Evolutionary conservation across 2,329 filamentous ascomycete species (phyloP), one percentile per base, ranked within the genome.

Genomic region (Cryphonectria naterciae): DNA sequence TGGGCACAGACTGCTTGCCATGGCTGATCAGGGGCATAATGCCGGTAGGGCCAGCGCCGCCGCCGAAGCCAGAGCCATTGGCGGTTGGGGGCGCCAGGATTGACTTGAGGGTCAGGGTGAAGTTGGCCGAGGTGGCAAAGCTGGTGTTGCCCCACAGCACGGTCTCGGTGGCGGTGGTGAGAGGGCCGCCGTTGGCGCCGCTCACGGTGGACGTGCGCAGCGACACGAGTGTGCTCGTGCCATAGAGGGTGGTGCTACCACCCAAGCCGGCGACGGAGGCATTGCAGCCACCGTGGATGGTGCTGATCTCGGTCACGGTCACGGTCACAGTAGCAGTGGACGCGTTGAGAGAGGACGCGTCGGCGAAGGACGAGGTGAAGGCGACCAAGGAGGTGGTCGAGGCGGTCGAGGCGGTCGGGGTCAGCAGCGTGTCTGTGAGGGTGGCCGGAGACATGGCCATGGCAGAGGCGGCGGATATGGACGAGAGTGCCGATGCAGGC

Each of bases 1-100:
- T 72, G 46, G 77, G 79, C 70, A 78, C 76, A 2, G 77, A 77
- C 76, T 80, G 81, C 70, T 73, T 76, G 4, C 76, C 78, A 39
- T 75, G 77, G 37, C 81, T 82, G 64, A 78, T 74, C 64, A 79
- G 73, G 67, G 80, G 71, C 41, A 78, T 76, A 41, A 52, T 39
- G 19, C 67, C 58, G 22, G 69, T 68, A 62, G 73, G 43, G 46
- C 67, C 74, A 39, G 73, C 69, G 13, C 72, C 73, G 13, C 69
- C 73, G 13, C 68, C 69, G 35, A 63, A 70, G 60, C 72, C 49
- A 11, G 74, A 73, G 37, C 73, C 52, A 11, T 72, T 73, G 61
- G 70, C 73, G 2, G 75, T 76, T 67, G 69, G 74, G 54, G 80
- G 75, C 69, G 76, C 76, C 70, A 81, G 75, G 19, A 79, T 81